Conservation (phyloP, 2,329 filamentous ascomycete species). For the Diplodia mutila region DNA sequence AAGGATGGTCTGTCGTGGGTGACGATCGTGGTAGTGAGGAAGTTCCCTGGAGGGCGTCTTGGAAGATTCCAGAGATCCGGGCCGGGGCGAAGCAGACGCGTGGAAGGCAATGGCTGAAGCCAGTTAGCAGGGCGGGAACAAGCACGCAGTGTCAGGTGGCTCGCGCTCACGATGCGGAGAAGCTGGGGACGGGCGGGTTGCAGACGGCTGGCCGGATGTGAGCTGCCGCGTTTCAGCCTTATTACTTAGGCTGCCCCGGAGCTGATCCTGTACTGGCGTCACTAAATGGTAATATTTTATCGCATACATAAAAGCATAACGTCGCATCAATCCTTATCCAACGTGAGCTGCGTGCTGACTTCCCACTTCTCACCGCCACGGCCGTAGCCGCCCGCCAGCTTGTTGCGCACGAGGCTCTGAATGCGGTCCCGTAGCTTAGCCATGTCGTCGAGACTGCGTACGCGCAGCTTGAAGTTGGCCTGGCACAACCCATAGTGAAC, state of each 20-base stretch:
- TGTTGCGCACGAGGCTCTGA: constrained; percentile 77
- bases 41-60: background rate
- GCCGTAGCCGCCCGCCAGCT: constrained; percentile 86
- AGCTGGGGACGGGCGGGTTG: background rate
- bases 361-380: constrained; percentile 86
- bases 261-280: no score
- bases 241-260: no score
- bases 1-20: no score
- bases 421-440: constrained; percentile 76
- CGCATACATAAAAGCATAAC: background rate
- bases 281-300: no score
- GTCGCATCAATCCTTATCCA: constrained; percentile 31
- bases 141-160: background rate
- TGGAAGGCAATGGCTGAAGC: background rate
- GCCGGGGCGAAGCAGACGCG: background rate
- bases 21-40: constrained; percentile 1
- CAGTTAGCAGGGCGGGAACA: constrained; percentile 1
- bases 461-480: constrained; percentile 84
- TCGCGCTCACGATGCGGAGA: background rate
- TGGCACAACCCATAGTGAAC: constrained; percentile 96
- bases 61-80: constrained; percentile 5
- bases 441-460: constrained; percentile 67
- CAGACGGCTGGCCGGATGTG: background rate
- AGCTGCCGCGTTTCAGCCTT: constrained; percentile 4
- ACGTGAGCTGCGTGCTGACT: constrained; percentile 79